Evolutionary conservation across 345 rosid species (phyloP), one percentile per base, ranked within the genome.

Genomic region (Eucalyptus curtisii): DNA sequence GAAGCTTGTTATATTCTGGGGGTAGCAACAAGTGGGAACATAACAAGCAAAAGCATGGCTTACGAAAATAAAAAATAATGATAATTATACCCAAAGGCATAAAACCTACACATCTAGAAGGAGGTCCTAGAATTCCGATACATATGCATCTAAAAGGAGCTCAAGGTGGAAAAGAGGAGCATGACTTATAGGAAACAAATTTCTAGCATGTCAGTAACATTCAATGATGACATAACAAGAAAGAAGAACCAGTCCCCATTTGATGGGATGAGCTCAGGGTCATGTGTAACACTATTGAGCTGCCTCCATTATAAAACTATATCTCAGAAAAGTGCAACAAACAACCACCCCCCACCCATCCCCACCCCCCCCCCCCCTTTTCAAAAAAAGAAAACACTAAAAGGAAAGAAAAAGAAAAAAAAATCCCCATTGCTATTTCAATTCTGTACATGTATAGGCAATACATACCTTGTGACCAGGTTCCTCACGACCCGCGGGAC

Each of bases 401-500:
- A 76, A 76, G 30, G 27, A 37, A 19, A 76, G 47, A 20, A 40
- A 37, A 71, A 71, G 12, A 49, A 40, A 86, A 86, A 33, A 86
- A 40, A 52, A 86, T 33, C 47, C 30, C 47, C 15, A 19, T 37
- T 76, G 47, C 82, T 76, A 68, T 49, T 49, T 50, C 27, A 50
- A 8, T 33, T 86, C 24, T 40, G 45, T 37, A 86, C 30, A 49
- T 47, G 59, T n/a, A 82, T 64, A 66, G 52, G 81, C 16, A 87
- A 40, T 20, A 90, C 90, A 80, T 92, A 96, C 99, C 98, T 95
- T 89, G 98, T 96, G 89, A 95, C 97, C 93, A 92, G 92, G 92
- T 94, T 92, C 85, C 68, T 93, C 68, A 93, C 86, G 49, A 94
- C 92, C 90, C 95, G 92, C 44, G 99, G 99, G 88, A 96, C 98